phyloP scores from a whole-genome alignment of 805 yeast species.

The Lipomyces mesembrius region DNA sequence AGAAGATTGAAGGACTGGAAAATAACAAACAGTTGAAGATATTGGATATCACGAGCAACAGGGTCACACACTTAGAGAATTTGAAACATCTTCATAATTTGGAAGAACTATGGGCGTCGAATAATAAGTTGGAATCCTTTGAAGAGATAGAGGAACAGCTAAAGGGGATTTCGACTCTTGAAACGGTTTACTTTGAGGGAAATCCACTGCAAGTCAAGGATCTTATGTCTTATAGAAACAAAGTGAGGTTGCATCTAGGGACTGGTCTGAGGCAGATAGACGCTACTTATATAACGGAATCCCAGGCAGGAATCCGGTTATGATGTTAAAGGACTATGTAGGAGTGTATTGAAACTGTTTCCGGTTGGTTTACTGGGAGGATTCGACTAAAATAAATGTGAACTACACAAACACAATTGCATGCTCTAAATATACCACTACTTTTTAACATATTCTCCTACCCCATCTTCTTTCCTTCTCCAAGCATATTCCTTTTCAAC shows the following conservation, averaged over 20 bases:
- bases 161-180: conserved; percentile 64
- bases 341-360: neutral
- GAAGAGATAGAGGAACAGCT: conserved; percentile 71
- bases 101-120: conserved; percentile 94
- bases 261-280: conserved; percentile 81
- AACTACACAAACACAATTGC: neutral
- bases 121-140: conserved; percentile 70
- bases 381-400: neutral
- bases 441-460: neutral
- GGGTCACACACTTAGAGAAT: conserved; percentile 63
- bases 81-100: conserved; percentile 67
- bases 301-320: conserved; percentile 16
- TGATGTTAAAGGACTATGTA: neutral
- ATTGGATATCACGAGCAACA: conserved; percentile 81
- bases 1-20: conserved; percentile 76
- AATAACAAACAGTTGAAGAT: conserved; percentile 67
- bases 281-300: conserved; percentile 61
- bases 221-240: conserved; percentile 83
- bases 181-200: conserved; percentile 91
- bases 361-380: neutral
- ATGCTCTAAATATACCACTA: neutral
- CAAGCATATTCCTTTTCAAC: conserved; percentile 12
- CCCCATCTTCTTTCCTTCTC: neutral
- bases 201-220: conserved; percentile 80
- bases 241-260: conserved; percentile 72